Percentiles rank a stretch among this genome's conserved stretches.
phyloP scores from a whole-genome alignment of 2,329 filamentous ascomycete genomes.

The Alternaria incomplexa region DNA sequence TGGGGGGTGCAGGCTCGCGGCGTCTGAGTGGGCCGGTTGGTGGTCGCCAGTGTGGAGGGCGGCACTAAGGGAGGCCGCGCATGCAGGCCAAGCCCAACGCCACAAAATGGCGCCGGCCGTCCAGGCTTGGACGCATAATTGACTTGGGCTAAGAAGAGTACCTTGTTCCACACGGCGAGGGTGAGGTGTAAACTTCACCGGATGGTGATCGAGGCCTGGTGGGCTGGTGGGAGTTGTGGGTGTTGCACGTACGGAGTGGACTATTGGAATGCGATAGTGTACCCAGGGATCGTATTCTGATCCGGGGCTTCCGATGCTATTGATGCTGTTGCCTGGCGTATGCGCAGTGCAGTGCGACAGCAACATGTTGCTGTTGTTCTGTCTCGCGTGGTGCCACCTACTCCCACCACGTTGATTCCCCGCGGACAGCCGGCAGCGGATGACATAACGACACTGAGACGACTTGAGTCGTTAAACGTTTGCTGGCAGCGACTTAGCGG shows the following conservation, averaged over 20 bases:
- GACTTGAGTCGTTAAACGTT: slow-evolving; percentile 28
- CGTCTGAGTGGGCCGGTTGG: slow-evolving; percentile 16
- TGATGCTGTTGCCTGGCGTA: neutral
- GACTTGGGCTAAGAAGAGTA: slow-evolving; percentile 11
- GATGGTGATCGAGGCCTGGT: neutral
- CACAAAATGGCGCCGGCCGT: slow-evolving; percentile 4
- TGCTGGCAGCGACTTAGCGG: slow-evolving; percentile 28
- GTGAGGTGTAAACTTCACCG: slow-evolving; percentile 3
- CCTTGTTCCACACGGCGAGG: slow-evolving; percentile 15
- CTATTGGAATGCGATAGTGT: neutral
- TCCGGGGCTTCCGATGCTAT: slow-evolving; percentile 5
- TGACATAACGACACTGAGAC: slow-evolving; percentile 28
- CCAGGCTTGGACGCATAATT: slow-evolving; percentile 9
- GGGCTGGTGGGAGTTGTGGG: neutral
- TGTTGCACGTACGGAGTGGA: neutral
- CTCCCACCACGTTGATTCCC: neutral
- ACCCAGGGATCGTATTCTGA: neutral
- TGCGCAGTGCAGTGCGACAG: neutral
- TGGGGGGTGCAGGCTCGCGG: slow-evolving; percentile 20
- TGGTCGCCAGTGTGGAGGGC: slow-evolving; percentile 8
- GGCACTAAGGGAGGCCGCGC: neutral
- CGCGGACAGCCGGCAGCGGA: slow-evolving; percentile 7
- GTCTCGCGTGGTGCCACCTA: neutral
- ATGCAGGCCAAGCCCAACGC: slow-evolving; percentile 1
- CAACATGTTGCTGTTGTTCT: neutral